Conservation (phyloP, 768 basidiomycete genomes). For the Serendipita sp. region DNA sequence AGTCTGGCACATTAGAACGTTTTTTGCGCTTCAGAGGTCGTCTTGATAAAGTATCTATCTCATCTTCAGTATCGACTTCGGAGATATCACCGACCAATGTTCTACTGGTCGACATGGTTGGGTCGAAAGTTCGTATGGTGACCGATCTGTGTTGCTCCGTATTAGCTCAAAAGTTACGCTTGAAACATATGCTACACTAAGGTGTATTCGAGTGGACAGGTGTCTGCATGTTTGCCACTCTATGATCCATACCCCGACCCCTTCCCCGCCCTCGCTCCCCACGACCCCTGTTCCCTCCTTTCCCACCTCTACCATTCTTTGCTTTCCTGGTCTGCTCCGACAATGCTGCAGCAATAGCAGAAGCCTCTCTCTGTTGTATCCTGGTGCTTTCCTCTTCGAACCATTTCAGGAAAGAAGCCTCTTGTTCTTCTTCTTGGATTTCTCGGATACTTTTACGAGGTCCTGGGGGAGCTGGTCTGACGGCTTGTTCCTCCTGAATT, state of each 20-base stretch:
- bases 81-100: not conserved
- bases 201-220: too few species aligned
- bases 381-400: constrained; percentile 52
- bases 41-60: not conserved
- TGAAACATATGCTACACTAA: not conserved
- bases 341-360: not conserved
- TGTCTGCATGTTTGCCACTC: too few species aligned
- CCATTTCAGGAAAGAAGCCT: constrained; percentile 76
- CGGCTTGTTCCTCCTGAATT: constrained; percentile 61
- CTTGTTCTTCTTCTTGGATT: constrained; percentile 77
- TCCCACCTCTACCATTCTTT: not conserved
- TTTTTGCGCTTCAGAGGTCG: not conserved
- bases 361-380: constrained; percentile 5
- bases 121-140: not conserved
- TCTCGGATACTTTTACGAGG: constrained; percentile 53
- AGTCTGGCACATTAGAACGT: not conserved
- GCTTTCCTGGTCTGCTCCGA: not conserved
- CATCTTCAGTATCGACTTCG: not conserved
- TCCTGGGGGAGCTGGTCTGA: constrained; percentile 19
- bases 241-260: not conserved
- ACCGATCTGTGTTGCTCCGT: too few species aligned
- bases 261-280: not conserved
- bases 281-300: not conserved
- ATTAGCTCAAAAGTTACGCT: too few species aligned
- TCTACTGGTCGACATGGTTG: not conserved